A percentile compares a stretch with the other conserved stretches of the same genome.
Evolutionary conservation across 1,284 basidiomycete genomes (phyloP).

Genomic region (Naganishia albida): DNA sequence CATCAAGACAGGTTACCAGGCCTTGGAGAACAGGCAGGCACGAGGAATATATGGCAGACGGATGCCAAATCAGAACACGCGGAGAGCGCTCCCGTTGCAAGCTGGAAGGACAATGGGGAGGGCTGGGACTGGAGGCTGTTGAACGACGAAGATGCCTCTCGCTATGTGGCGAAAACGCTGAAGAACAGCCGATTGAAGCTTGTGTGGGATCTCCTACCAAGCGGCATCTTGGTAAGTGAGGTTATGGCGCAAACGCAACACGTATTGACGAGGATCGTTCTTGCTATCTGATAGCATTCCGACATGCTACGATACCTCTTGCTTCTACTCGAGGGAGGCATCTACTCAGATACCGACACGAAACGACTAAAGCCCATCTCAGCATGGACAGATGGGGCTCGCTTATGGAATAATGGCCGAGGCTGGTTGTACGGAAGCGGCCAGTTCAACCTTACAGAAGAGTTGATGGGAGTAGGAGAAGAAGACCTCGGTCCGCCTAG

Average conservation of each 20-base stretch:
- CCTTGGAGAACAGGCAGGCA: constrained; percentile 18
- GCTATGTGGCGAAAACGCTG: constrained; percentile 31
- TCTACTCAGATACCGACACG: constrained; percentile 55
- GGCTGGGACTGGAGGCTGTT: constrained; percentile 49
- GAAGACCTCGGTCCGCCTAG: constrained; percentile 40
- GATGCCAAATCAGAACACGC: constrained; percentile 40
- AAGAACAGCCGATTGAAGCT: constrained; percentile 38
- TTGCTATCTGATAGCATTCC: constrained; percentile 37
- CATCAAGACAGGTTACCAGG: constrained; percentile 1
- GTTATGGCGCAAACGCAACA: constrained; percentile 7
- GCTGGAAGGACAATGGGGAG: constrained; percentile 44
- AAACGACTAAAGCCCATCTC: constrained; percentile 44
- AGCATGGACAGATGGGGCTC: constrained; percentile 44
- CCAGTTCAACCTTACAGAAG: constrained; percentile 21
- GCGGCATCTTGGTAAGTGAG: constrained; percentile 49
- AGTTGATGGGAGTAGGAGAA: background rate
- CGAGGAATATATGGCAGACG: constrained; percentile 50
- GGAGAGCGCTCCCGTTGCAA: constrained; percentile 35
- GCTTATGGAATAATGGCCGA: constrained; percentile 43
- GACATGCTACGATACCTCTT: constrained; percentile 53
- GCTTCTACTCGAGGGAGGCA: constrained; percentile 49
- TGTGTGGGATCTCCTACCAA: constrained; percentile 47
- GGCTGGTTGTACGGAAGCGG: constrained; percentile 42
- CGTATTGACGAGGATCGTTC: constrained; percentile 12
- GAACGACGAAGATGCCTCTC: constrained; percentile 41